Evolutionary conservation across 2,329 filamentous ascomycete genomes (phyloP), one percentile per base, ranked within the genome.

Genomic region (Kalmusia sp.): DNA sequence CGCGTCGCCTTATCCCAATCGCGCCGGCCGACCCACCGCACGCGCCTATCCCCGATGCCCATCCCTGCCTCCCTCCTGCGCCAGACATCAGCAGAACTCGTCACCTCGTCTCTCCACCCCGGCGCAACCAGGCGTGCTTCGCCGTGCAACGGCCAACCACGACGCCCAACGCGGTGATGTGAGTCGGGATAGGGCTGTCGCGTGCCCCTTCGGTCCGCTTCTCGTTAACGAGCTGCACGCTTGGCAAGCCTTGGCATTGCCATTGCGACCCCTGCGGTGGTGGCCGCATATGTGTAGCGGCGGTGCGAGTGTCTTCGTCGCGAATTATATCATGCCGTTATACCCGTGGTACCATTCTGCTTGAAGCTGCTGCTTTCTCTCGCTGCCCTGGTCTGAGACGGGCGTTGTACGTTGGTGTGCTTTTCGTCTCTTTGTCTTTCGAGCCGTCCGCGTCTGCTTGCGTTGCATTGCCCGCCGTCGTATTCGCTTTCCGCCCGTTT

Each of bases 261-360:
- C 19, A 19, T 17, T 24, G 30, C 27, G n/a, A n/a, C 24, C 27
- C 25, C 25, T 21, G 27, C 17, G 17, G 24, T n/a, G 19, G 9
- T 22, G 31, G 8, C 8, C 31, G 31, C 31, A 7, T 34, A 6
- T 12, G 25, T 17, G 39, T 21, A 27, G 27, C 27, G 19, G 17
- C 25, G 41, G 41, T 4, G 6, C 11, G 9, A 8, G 19, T 25
- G 30, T 35, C 21, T 30, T 4, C 7, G 30, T 25, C 27, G 39
- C 25, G 39, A 21, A 30, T 28, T 31, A 21, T 43, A 43, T 43
- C 28, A 45, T 34, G 43, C 43, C 43, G 43, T 21, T 24, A 11
- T 35, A 46, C 7, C 43, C 43, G 43, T 12, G 19, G 6, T 7
- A 25, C 28, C 30, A 43, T 37, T 17, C 3, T 4, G 6, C 4